Evolutionary conservation across 2,329 filamentous ascomycete genomes (phyloP).

Genomic region (Zymoseptoria tritici): DNA sequence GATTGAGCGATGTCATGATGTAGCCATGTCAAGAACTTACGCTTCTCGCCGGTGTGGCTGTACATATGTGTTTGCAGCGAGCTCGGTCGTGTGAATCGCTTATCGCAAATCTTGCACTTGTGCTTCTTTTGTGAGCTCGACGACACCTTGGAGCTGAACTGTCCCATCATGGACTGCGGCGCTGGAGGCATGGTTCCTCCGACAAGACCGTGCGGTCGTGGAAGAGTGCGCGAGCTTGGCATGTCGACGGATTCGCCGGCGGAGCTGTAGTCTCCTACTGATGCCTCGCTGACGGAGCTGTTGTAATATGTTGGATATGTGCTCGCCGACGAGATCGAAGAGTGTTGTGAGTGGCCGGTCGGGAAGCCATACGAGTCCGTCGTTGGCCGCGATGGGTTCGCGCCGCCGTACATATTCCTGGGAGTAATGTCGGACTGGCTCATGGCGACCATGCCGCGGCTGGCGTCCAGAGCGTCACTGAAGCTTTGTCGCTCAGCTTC

Average conservation of each 20-base stretch:
- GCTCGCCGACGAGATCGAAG: constrained; percentile 77
- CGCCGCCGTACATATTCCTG: constrained; percentile 75
- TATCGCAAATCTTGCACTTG: constrained; percentile 98
- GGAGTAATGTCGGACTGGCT: constrained; percentile 79
- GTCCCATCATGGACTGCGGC: constrained; percentile 95
- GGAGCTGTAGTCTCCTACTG: constrained; percentile 88
- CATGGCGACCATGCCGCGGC: constrained; percentile 89
- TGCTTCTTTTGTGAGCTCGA: constrained; percentile 98
- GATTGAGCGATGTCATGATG: not conserved
- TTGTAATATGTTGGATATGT: constrained; percentile 79
- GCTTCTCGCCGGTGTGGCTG: constrained; percentile 96
- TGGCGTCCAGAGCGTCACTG: constrained; percentile 84
- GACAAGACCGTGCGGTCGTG: constrained; percentile 63
- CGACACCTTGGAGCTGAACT: constrained; percentile 94
- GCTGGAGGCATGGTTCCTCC: constrained; percentile 64
- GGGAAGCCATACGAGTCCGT: constrained; percentile 89
- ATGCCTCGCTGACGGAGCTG: constrained; percentile 70
- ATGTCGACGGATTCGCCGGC: constrained; percentile 78
- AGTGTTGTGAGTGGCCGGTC: constrained; percentile 72
- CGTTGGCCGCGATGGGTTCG: constrained; percentile 57
- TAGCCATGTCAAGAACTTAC: constrained; percentile 50
- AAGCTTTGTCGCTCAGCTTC: constrained; percentile 61
- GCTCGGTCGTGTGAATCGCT: constrained; percentile 89
- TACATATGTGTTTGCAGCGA: constrained; percentile 98
- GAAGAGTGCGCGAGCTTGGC: constrained; percentile 71